Conservation (phyloP, 495 filamentous ascomycete species). For the Staphylotrichum tortipilum region DNA sequence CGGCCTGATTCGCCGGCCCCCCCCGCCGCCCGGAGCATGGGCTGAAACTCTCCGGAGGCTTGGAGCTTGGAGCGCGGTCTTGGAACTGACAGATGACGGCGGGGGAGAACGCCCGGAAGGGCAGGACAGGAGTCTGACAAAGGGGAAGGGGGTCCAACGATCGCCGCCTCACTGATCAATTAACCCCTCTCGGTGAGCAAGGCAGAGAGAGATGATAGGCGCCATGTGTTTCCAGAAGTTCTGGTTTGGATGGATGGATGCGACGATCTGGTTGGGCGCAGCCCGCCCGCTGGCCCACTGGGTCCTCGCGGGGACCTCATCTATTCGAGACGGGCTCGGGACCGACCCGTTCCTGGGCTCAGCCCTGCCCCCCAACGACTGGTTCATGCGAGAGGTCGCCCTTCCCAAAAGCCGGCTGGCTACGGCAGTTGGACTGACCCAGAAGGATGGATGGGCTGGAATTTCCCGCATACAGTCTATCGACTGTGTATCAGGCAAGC, state of each 20-base stretch:
- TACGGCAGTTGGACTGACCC: background rate
- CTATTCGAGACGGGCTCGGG: background rate
- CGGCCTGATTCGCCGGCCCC: background rate
- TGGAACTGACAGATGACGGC: too few species aligned
- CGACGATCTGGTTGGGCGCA: too few species aligned
- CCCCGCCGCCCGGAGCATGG: too few species aligned
- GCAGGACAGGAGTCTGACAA: too few species aligned
- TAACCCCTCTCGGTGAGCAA: background rate
- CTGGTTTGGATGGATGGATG: too few species aligned
- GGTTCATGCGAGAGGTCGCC: constrained; percentile 1
- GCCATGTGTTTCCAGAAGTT: too few species aligned
- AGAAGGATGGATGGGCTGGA: background rate
- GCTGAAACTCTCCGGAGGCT: background rate
- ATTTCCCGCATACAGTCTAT: background rate
- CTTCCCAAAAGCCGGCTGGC: too few species aligned
- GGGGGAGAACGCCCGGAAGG: too few species aligned
- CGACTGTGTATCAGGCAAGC: too few species aligned
- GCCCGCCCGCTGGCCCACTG: background rate
- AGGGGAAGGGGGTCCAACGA: too few species aligned
- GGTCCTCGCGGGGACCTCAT: background rate
- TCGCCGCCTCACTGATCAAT: too few species aligned
- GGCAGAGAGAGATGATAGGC: background rate
- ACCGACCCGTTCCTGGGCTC: background rate
- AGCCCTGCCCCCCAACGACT: background rate
- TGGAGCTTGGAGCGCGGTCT: too few species aligned